phyloP scores from a whole-genome alignment of 129 eudicot species.

The Artemisia tridentata region DNA sequence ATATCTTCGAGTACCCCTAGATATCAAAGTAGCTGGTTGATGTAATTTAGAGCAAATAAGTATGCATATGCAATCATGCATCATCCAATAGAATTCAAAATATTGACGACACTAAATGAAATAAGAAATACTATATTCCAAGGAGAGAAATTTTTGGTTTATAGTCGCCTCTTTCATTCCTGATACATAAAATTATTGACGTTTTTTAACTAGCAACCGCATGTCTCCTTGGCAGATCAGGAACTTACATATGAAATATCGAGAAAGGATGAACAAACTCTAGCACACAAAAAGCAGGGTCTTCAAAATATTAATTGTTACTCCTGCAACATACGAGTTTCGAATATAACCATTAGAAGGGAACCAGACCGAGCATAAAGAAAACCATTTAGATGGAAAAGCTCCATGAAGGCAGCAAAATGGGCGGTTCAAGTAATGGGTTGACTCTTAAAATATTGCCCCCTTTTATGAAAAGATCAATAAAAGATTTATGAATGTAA shows the following conservation, averaged over 20 bases:
- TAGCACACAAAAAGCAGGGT: constrained; percentile 17
- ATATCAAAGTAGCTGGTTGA: neutral
- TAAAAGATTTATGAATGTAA: too few species aligned
- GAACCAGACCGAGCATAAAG: neutral
- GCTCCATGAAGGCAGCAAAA: neutral
- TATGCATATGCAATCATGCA: neutral
- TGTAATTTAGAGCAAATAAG: neutral
- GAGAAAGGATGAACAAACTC: constrained; percentile 7
- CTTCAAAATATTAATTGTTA: constrained; percentile 19
- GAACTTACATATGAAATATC: neutral
- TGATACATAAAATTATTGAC: neutral
- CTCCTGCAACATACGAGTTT: constrained; percentile 22
- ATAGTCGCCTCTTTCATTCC: neutral
- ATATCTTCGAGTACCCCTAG: neutral
- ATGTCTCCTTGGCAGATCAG: too few species aligned
- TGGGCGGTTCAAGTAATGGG: neutral
- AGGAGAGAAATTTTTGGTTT: neutral
- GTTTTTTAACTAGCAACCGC: neutral
- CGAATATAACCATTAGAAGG: neutral
- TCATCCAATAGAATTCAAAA: neutral
- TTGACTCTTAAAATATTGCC: neutral
- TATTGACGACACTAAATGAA: neutral
- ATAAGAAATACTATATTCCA: neutral
- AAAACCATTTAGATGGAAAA: neutral
- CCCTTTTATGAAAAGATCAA: too few species aligned